A percentile compares a stretch with the other conserved stretches of the same genome.
These are phyloP conservation scores for Starmerella roubikii DNA, from an alignment of 805 yeast genomes.

Conservation along the genomic window DNA sequence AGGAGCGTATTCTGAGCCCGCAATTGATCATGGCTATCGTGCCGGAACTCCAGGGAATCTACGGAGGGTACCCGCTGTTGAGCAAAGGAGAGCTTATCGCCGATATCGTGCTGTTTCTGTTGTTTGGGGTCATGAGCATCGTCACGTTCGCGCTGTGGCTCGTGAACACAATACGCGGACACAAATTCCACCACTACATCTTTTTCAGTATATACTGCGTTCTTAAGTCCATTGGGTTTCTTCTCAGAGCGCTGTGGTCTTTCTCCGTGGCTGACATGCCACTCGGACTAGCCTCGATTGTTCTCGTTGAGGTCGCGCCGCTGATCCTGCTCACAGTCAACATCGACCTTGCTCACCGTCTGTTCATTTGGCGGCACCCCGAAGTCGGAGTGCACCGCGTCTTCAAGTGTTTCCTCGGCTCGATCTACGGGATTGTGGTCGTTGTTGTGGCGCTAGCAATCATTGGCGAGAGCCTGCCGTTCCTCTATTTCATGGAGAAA, in stretches of 20 bases:
- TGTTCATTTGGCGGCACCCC: slow-evolving; percentile 69
- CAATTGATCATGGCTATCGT: slow-evolving; percentile 16
- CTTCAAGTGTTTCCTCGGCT: slow-evolving; percentile 40
- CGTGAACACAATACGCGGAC: slow-evolving; percentile 41
- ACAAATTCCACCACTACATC: slow-evolving; percentile 42
- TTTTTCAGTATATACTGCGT: slow-evolving; percentile 42
- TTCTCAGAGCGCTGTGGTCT: slow-evolving; percentile 47
- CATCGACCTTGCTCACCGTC: slow-evolving; percentile 54
- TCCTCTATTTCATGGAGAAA: slow-evolving; percentile 39
- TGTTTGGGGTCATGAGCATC: slow-evolving; percentile 37
- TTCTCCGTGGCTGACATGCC: slow-evolving; percentile 34
- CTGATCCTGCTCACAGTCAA: slow-evolving; percentile 47
- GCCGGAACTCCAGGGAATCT: slow-evolving; percentile 28
- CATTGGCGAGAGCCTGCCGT: slow-evolving; percentile 48
- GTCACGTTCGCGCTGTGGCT: slow-evolving; percentile 37
- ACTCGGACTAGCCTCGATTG: slow-evolving; percentile 43
- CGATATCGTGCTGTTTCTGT: slow-evolving; percentile 40
- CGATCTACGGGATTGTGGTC: slow-evolving; percentile 39
- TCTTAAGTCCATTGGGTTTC: slow-evolving; percentile 45
- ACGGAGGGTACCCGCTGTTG: slow-evolving; percentile 40
- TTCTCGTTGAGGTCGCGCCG: slow-evolving; percentile 43
- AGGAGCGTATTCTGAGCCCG: slow-evolving; percentile 11
- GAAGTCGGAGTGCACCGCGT: slow-evolving; percentile 42
- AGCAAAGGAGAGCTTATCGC: slow-evolving; percentile 42
- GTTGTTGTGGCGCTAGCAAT: slow-evolving; percentile 57